Evolutionary conservation across 2,329 filamentous ascomycete species (phyloP).

Genomic region (Aurifilum marmelostoma): DNA sequence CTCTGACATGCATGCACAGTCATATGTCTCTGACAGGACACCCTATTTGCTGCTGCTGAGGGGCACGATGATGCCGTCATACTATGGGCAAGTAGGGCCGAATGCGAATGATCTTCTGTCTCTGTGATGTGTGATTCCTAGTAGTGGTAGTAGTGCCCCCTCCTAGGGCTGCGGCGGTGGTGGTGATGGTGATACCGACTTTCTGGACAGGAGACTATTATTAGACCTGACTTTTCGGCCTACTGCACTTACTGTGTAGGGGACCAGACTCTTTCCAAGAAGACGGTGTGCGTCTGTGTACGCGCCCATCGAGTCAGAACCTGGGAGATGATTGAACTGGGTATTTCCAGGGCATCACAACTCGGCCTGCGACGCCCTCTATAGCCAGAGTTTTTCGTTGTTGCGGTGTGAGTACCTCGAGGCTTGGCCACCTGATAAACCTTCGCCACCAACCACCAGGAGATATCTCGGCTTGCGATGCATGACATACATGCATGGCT

Average conservation of each 20-base stretch:
- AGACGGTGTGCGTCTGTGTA: neutral
- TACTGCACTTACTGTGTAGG: neutral
- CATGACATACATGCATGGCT: neutral
- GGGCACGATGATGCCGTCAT: neutral
- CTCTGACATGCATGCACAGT: slow-evolving; percentile 3
- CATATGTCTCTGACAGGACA: neutral
- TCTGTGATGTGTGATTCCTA: neutral
- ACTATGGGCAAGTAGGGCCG: slow-evolving; percentile 8
- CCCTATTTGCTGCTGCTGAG: slow-evolving; percentile 22
- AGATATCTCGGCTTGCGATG: slow-evolving; percentile 1
- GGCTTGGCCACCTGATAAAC: neutral
- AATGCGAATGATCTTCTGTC: neutral
- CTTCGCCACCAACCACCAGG: neutral
- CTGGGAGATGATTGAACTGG: neutral
- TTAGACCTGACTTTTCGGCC: neutral
- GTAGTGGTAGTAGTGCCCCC: neutral
- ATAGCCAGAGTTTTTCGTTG: neutral
- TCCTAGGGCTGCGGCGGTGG: neutral
- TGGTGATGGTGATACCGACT: neutral
- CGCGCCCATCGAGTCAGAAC: neutral
- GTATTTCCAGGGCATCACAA: neutral
- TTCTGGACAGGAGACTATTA: neutral
- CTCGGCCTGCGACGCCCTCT: neutral
- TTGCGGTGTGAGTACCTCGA: neutral
- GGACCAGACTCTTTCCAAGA: neutral